Evolutionary conservation across 202 grass and related monocot species (phyloP).

Genomic region (Musa balbisiana): DNA sequence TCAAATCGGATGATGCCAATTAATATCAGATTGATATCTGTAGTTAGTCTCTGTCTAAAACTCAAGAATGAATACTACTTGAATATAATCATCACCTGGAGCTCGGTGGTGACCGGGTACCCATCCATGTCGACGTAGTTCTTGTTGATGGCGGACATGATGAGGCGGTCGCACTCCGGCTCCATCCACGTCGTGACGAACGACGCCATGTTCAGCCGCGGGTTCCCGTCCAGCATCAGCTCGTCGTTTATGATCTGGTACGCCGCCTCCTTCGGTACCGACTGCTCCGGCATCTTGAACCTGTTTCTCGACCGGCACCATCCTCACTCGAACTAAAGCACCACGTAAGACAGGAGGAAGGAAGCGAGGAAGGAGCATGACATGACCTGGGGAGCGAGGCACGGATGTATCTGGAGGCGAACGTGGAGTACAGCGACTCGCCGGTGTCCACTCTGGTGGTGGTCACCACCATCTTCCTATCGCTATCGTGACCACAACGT

Average conservation of each 20-base stretch:
- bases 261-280: slow-evolving; percentile 93
- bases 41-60: neutral
- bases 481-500: neutral
- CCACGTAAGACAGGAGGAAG: neutral
- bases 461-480: slow-evolving; percentile 33
- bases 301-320: slow-evolving; percentile 21
- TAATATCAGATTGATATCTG: neutral
- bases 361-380: neutral
- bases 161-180: slow-evolving; percentile 89
- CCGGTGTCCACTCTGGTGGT: slow-evolving; percentile 26
- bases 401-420: slow-evolving; percentile 71
- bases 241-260: slow-evolving; percentile 99
- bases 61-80: neutral
- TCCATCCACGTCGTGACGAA: slow-evolving; percentile 97
- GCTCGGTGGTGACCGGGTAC: slow-evolving; percentile 85
- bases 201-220: slow-evolving; percentile 79
- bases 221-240: slow-evolving; percentile 97
- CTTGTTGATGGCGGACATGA: slow-evolving; percentile 76
- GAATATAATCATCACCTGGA: slow-evolving; percentile 40
- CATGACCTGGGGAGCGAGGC: slow-evolving; percentile 39
- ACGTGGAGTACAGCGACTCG: slow-evolving; percentile 54
- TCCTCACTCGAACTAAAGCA: neutral
- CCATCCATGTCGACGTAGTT: slow-evolving; percentile 99
- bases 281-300: slow-evolving; percentile 73
- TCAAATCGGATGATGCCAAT: too few relatives aligned